Base-by-base conservation (phyloP, 2,329 filamentous ascomycete genomes). In the Diplodia corticola region DNA sequence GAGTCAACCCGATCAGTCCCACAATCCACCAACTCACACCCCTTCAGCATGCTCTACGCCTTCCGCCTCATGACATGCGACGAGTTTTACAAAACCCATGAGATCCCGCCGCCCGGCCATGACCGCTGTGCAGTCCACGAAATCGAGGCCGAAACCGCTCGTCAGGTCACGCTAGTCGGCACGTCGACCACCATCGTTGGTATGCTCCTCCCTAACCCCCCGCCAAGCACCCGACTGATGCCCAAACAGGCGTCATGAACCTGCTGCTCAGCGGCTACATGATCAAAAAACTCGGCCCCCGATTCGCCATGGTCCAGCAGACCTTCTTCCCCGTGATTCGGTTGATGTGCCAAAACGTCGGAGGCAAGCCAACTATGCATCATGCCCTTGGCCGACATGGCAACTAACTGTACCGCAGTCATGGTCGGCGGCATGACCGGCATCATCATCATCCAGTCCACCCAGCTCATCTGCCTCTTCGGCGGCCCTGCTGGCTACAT, bases 1-100 rank as follows among this genome's bases (percentile, higher is more conserved):
- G 57, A 49, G 57, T 49, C 44, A 33, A 33, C 5, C 44, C 6
- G 12, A 26, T 28, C n/a, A 10, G 10, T n/a, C 15, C 4, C 28
- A 17, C 26, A 24, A 54, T 9, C 7, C 5, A 30, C 17, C 17
- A 54, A 49, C 57, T 61, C 17, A 61, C 57, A 17, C 12, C 69
- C 37, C 24, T 22, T 33, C 28, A 69, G 68, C 49, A 73, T 84
- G 5, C 75, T 90, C 53, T 90, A 89, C 74, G 87, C 89, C 26
- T 91, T 91, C 70, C 87, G 88, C 66, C 73, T 90, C 1, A 91
- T 91, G 88, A 87, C 86, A 59, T 92, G 89, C 76, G 87, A 91
- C 64, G 83, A 85, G 61, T 92, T 87, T 74, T 92, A 91, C 76
- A 78, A 82, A 40, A 79, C 79, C 2, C 85, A 90, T 71, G 81